Conservation (phyloP, 768 basidiomycete genomes). For the Cantharellus anzutake region DNA sequence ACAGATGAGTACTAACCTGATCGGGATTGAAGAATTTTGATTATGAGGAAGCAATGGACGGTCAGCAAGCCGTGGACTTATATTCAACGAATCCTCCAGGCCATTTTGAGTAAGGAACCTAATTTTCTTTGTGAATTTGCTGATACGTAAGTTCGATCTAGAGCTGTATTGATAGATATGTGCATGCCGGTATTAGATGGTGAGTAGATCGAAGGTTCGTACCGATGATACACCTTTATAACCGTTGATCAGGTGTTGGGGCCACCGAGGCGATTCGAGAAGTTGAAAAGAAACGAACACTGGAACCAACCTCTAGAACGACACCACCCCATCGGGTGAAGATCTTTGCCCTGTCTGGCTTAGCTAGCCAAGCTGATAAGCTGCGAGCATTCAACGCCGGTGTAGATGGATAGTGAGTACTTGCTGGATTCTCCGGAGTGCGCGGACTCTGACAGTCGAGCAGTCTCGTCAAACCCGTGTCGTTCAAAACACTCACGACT, state of each 20-base stretch:
- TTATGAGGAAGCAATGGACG: slow-evolving; percentile 63
- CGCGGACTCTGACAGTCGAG: neutral
- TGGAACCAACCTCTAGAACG: neutral
- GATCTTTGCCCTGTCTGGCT: slow-evolving; percentile 80
- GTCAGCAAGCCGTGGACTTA: slow-evolving; percentile 61
- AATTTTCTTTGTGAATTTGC: neutral
- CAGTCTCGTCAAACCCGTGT: slow-evolving; percentile 87
- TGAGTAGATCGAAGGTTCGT: slow-evolving; percentile 14
- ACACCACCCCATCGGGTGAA: slow-evolving; percentile 8
- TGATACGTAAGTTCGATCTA: neutral
- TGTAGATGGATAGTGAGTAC: slow-evolving; percentile 82
- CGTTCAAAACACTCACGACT: slow-evolving; percentile 81
- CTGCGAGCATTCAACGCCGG: slow-evolving; percentile 79
- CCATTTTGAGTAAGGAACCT: slow-evolving; percentile 53
- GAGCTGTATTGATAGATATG: slow-evolving; percentile 29
- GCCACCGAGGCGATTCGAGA: slow-evolving; percentile 70
- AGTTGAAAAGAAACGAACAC: slow-evolving; percentile 31
- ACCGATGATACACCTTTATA: neutral
- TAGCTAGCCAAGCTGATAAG: slow-evolving; percentile 88
- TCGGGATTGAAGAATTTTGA: slow-evolving; percentile 37
- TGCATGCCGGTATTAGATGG: slow-evolving; percentile 93
- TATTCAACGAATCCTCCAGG: slow-evolving; percentile 40
- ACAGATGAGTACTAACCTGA: slow-evolving; percentile 30
- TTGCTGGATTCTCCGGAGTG: neutral
- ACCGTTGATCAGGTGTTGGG: slow-evolving; percentile 37